These are phyloP conservation scores for Fraxinus latifolia DNA, from an alignment of 305 asterid genomes.

Conservation along the genomic window DNA sequence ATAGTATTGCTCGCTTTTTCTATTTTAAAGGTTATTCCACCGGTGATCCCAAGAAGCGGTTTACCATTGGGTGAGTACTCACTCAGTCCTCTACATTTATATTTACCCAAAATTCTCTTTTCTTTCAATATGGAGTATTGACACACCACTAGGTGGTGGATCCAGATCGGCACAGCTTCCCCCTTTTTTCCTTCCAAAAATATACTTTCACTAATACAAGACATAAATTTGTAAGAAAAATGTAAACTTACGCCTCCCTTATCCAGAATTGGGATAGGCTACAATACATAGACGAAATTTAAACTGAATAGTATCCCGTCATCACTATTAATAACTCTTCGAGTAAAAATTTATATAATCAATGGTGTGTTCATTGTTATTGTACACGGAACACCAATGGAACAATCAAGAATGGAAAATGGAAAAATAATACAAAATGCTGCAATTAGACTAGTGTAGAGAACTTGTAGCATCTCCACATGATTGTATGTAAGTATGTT, in stretches of 20 bases:
- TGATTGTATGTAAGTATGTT: neutral
- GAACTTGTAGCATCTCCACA: neutral
- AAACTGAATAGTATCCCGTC: neutral
- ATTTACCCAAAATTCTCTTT: neutral
- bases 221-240: too few relatives aligned
- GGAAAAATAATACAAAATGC: neutral
- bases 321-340: neutral
- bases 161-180: neutral
- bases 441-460: neutral
- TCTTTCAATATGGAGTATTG: neutral
- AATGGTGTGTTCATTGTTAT: neutral
- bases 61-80: constrained; percentile 50
- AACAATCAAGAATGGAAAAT: neutral
- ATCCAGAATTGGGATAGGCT: neutral
- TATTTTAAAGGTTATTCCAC: constrained; percentile 82
- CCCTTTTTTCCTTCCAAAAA: neutral
- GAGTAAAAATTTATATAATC: neutral
- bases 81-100: neutral
- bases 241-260: too few relatives aligned
- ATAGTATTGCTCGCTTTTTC: constrained; percentile 52
- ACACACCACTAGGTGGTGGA: neutral
- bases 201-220: too few relatives aligned
- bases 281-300: neutral
- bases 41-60: constrained; percentile 67
- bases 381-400: neutral